Conservation (phyloP, 2,329 filamentous ascomycete species). For the Chrysoporthe austroafricana region DNA sequence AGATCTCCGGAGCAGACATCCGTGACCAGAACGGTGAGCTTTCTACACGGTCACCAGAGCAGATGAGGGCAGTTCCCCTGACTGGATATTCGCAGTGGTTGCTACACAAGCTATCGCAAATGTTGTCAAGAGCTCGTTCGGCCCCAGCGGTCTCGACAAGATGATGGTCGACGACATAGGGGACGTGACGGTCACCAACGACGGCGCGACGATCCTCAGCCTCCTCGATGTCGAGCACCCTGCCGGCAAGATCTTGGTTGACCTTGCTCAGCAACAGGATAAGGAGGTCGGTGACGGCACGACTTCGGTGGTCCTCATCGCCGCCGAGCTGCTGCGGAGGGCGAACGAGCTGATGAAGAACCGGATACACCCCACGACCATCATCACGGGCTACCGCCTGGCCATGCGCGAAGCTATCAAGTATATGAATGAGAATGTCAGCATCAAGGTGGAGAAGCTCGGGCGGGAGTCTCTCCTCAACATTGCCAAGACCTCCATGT, state of each 20-base stretch:
- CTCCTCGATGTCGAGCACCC: constrained; percentile 97
- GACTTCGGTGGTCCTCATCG: constrained; percentile 96
- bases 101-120: constrained; percentile 97
- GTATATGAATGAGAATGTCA: constrained; percentile 98
- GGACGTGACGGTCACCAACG: constrained; percentile 98
- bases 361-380: constrained; percentile 98
- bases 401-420: constrained; percentile 95
- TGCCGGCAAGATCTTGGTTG: constrained; percentile 96
- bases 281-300: constrained; percentile 99
- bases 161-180: constrained; percentile 99
- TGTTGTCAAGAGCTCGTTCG: constrained; percentile 98
- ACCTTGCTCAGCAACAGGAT: constrained; percentile 97
- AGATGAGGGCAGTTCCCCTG: constrained; percentile 24
- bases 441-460: constrained; percentile 90
- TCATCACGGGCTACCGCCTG: constrained; percentile 97
- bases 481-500: constrained; percentile 99
- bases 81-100: constrained; percentile 62
- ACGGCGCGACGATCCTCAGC: constrained; percentile 94
- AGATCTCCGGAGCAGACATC: constrained; percentile 96
- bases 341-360: constrained; percentile 99
- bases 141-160: constrained; percentile 95
- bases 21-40: constrained; percentile 87
- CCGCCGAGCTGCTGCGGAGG: constrained; percentile 88
- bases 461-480: constrained; percentile 88
- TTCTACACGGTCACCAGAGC: constrained; percentile 1